phyloP scores from a whole-genome alignment of 352 stramenopile species.

The Peronospora tabacina region DNA sequence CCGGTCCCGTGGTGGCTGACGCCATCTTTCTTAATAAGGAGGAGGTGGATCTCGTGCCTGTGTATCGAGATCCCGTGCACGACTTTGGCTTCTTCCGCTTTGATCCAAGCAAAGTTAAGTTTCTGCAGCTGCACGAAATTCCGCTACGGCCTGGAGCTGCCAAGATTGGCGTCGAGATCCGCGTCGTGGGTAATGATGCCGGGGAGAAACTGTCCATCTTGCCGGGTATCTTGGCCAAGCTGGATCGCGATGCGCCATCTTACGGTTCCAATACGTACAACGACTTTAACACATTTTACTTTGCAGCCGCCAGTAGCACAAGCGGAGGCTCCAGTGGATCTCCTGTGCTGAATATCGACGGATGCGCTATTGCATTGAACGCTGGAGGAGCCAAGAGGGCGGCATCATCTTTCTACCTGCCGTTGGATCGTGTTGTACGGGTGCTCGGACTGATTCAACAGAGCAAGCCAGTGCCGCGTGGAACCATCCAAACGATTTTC shows the following conservation, averaged over 20 bases:
- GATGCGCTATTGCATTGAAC: conserved; percentile 88
- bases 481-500: conserved; percentile 86
- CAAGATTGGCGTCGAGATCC: conserved; percentile 87
- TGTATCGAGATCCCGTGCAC: conserved; percentile 89
- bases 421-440: conserved; percentile 77
- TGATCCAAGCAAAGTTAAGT: conserved; percentile 85
- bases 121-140: conserved; percentile 81
- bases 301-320: conserved; percentile 79
- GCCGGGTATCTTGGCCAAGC: conserved; percentile 81
- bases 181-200: conserved; percentile 88
- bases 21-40: conserved; percentile 93
- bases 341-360: conserved; percentile 83
- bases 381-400: conserved; percentile 84
- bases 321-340: conserved; percentile 85
- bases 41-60: conserved; percentile 83
- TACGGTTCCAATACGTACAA: conserved; percentile 86
- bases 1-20: conserved; percentile 80
- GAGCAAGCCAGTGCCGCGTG: conserved; percentile 48
- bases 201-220: conserved; percentile 90
- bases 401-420: conserved; percentile 87
- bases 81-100: conserved; percentile 91
- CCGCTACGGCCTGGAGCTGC: conserved; percentile 75
- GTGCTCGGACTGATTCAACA: conserved; percentile 64
- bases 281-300: conserved; percentile 92
- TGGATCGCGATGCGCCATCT: conserved; percentile 86